Evolutionary conservation across 352 stramenopile genomes (phyloP), one percentile per base, ranked within the genome.

Genomic region (Halophytophthora polymorphica): DNA sequence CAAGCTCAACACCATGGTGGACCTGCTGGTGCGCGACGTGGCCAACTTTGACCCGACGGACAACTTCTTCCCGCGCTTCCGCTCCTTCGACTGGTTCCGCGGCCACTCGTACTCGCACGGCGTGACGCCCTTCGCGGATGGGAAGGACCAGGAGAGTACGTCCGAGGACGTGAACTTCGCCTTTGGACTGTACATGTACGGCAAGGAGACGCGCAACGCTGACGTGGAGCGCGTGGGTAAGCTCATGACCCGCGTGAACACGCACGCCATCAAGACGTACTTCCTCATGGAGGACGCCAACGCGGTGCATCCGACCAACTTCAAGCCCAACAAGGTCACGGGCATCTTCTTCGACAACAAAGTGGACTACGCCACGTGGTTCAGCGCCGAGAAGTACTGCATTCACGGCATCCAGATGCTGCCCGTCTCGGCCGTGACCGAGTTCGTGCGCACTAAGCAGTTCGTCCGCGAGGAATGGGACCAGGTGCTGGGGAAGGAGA

Each of bases 61-160:
- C 46, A 54, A 53, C 18, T 75, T 51, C 50, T 88, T 86, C 48
- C 48, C 77, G 19, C 52, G 55, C n/a, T 89, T 83, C 52, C 77
- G 77, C 19, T 50, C 47, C 1, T 86, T 89, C 39, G 75, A 86
- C 59, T 89, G 74, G 77, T 86, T 73, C 56, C 69, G 72, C 6
- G 72, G 77, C 21, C 77, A 89, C 59, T 85, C 74, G 57, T 84
- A 80, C 59, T 89, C 77, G 57, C 77, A 86, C 50, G 77, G 77
- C 7, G 64, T 83, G 19, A 89, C 77, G 23, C 47, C 72, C 12
- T 65, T 86, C 14, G 58, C 61, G 2, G 74, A 89, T 41, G 77
- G 77, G 41, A 89, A 89, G 53, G 75, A 89, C 58, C 55, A 89
- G 44, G 77, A 89, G 56, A 85, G 72, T 42, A 77, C 71, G 22